Conservation (phyloP, 2,329 filamentous ascomycete species). For the Graphilbum sp. region DNA sequence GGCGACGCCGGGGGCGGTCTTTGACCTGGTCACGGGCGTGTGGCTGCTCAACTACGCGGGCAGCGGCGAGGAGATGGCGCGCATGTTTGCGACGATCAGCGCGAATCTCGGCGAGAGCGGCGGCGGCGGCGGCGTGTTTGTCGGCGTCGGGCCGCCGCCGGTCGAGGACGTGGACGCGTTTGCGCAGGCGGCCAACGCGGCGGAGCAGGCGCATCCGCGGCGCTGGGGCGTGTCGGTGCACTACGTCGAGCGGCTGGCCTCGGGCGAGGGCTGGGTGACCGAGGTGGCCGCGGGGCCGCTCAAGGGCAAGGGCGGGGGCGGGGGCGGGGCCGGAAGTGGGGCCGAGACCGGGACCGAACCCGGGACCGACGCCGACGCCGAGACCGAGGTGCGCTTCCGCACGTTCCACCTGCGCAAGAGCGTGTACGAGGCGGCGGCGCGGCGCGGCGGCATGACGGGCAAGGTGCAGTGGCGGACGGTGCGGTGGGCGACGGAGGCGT, state of each 20-base stretch:
- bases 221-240: slow-evolving; percentile 1
- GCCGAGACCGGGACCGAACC: no score
- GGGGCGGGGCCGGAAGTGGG: no score
- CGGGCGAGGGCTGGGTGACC: slow-evolving; percentile 6
- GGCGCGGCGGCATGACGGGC: slow-evolving; percentile 13
- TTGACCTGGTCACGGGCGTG: slow-evolving; percentile 19
- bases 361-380: no score
- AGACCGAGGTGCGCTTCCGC: slow-evolving; percentile 11
- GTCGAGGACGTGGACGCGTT: slow-evolving; percentile 6
- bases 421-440: slow-evolving; percentile 14
- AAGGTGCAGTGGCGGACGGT: slow-evolving; percentile 12
- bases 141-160: slow-evolving; percentile 13
- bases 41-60: slow-evolving; percentile 22
- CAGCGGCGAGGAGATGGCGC: slow-evolving; percentile 13
- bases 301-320: no score
- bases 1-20: no score
- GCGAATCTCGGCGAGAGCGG: slow-evolving; percentile 18
- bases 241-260: slow-evolving; percentile 4
- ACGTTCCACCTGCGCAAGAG: slow-evolving; percentile 14
- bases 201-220: neutral
- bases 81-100: slow-evolving; percentile 19
- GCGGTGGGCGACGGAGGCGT: slow-evolving; percentile 9
- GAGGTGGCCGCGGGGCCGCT: slow-evolving; percentile 1
- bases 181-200: neutral
- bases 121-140: slow-evolving; percentile 14